Percentiles rank a stretch among this genome's conserved stretches.
phyloP scores from a whole-genome alignment of 192 early-diverging fungal species.

The Coemansia sp. region DNA sequence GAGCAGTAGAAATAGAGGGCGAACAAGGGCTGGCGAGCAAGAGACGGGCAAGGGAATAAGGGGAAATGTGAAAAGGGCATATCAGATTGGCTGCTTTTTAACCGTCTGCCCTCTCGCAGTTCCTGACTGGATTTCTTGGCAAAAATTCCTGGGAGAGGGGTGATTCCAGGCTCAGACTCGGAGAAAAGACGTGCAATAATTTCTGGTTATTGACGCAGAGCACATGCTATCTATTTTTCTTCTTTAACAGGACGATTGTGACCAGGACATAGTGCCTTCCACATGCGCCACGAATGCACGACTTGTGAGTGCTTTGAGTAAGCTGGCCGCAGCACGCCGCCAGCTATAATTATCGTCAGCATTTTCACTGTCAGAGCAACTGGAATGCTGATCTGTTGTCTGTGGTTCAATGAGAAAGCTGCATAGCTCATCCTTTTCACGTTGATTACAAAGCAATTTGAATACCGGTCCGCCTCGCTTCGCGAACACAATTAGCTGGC shows the following conservation, averaged over 20 bases:
- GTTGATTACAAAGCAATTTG: conserved; percentile 1
- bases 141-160: conserved; percentile 1
- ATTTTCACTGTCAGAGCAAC: neutral
- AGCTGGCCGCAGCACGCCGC: conserved; percentile 8
- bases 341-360: neutral
- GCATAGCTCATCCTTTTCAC: neutral
- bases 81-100: conserved; percentile 18
- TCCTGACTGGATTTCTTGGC: conserved; percentile 14
- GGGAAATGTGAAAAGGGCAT: neutral
- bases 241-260: neutral
- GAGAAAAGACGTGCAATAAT: neutral
- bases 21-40: neutral
- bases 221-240: conserved; percentile 1
- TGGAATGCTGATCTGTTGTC: neutral
- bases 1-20: neutral
- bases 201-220: neutral
- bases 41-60: neutral
- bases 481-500: neutral
- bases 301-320: conserved; percentile 12
- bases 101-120: neutral
- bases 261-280: neutral
- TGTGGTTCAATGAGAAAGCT: neutral
- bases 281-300: conserved; percentile 6
- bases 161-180: neutral
- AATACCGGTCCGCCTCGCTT: neutral